phyloP scores from a whole-genome alignment of 2,329 filamentous ascomycete genomes.

The Venturia effusa region DNA sequence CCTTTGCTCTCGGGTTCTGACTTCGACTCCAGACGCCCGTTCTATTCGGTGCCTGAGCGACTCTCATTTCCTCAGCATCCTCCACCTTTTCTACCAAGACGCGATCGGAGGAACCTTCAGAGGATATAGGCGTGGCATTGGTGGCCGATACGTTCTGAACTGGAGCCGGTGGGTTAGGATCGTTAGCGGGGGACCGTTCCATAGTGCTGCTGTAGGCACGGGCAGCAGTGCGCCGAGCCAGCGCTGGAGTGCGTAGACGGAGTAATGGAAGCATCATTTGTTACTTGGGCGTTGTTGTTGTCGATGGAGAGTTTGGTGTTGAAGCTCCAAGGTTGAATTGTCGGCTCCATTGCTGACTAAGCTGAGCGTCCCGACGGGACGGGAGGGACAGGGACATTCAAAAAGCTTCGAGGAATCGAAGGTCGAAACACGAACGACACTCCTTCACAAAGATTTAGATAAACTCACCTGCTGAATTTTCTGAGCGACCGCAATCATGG shows the following conservation, averaged over 20 bases:
- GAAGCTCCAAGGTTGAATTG: neutral
- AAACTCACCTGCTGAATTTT: neutral
- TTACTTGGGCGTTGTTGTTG: neutral
- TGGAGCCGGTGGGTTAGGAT: slow-evolving; percentile 41
- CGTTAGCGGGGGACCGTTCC: slow-evolving; percentile 60
- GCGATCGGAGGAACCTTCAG: slow-evolving; percentile 38
- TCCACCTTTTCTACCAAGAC: slow-evolving; percentile 45
- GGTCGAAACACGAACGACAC: too few species aligned
- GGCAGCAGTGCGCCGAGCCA: neutral
- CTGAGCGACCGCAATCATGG: slow-evolving; percentile 2
- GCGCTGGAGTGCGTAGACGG: neutral
- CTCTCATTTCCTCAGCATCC: slow-evolving; percentile 44
- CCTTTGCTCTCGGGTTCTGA: slow-evolving; percentile 68
- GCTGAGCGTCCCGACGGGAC: too few species aligned
- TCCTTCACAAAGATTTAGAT: neutral
- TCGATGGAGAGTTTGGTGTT: neutral
- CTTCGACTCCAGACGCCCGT: slow-evolving; percentile 70
- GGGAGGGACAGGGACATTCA: too few species aligned
- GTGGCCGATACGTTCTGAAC: slow-evolving; percentile 46
- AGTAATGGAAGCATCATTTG: slow-evolving; percentile 7
- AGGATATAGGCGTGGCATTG: slow-evolving; percentile 46
- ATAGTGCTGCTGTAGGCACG: slow-evolving; percentile 28
- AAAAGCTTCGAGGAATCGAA: too few species aligned
- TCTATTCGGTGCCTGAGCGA: slow-evolving; percentile 79
- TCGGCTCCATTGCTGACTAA: neutral